Evolutionary conservation across 768 basidiomycete genomes (phyloP).

Genomic region (Hysterangium stoloniferum): DNA sequence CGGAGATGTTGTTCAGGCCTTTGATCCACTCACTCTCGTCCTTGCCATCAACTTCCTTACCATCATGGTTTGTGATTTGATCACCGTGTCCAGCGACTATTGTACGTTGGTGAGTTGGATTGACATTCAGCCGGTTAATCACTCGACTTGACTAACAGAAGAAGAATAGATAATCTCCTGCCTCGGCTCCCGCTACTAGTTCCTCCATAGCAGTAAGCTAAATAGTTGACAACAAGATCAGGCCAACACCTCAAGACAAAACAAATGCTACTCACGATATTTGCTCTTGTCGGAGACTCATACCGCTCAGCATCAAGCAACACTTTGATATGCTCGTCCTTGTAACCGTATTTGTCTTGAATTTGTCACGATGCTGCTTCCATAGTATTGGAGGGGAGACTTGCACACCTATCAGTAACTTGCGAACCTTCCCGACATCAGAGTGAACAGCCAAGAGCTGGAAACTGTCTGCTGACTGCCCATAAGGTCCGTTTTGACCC

Average conservation of each 20-base stretch:
- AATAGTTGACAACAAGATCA: not conserved
- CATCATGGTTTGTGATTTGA: conserved; percentile 10
- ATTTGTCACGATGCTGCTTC: not conserved
- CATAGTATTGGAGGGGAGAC: too few species aligned
- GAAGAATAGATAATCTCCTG: conserved; percentile 9
- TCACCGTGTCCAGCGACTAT: conserved; percentile 12
- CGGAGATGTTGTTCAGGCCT: not conserved
- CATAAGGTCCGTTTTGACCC: conserved; percentile 8
- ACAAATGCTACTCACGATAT: conserved; percentile 5
- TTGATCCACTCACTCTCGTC: conserved; percentile 8
- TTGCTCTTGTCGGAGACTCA: not conserved
- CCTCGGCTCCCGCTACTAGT: not conserved
- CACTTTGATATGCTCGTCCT: conserved; percentile 2
- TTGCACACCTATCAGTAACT: conserved; percentile 5
- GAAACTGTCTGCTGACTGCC: not conserved
- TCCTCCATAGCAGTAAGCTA: conserved; percentile 8
- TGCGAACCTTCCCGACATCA: conserved; percentile 1
- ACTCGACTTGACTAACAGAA: conserved; percentile 1
- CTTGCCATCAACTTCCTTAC: conserved; percentile 4
- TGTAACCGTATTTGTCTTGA: conserved; percentile 5
- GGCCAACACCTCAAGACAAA: not conserved
- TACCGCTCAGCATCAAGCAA: conserved; percentile 1
- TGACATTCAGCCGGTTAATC: not conserved
- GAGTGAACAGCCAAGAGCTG: conserved; percentile 1
- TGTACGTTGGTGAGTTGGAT: not conserved